Evolutionary conservation across 257 asterid genomes (phyloP).

Genomic region (Thymus quinquecostatus): DNA sequence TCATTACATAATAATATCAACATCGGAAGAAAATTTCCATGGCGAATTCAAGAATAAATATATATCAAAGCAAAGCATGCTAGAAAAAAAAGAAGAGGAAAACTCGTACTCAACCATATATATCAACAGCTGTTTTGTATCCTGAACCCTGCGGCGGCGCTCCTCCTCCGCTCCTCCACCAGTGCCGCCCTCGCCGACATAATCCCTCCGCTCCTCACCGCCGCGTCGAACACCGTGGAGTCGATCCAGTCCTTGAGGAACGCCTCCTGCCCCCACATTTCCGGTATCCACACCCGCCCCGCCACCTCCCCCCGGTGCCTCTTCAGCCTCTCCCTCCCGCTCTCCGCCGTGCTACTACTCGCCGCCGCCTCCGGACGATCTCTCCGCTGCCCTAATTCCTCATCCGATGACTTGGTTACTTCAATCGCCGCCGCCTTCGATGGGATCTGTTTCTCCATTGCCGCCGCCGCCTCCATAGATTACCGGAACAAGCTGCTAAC

Average conservation of each 20-base stretch:
- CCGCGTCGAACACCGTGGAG: conserved; percentile 68
- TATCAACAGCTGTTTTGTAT: conserved; percentile 45
- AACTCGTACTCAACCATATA: background rate
- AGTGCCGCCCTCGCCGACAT: conserved; percentile 74
- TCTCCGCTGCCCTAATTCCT: conserved; percentile 13
- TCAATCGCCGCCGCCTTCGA: background rate
- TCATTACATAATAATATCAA: background rate
- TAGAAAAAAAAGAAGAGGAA: background rate
- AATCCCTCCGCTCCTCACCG: conserved; percentile 49
- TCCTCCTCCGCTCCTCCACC: conserved; percentile 56
- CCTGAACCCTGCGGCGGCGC: conserved; percentile 43
- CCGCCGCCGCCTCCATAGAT: background rate
- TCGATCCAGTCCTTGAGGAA: conserved; percentile 83
- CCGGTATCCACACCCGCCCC: conserved; percentile 90
- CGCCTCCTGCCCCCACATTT: conserved; percentile 81
- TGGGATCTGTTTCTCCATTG: conserved; percentile 6
- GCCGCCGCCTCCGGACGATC: background rate
- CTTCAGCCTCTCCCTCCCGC: conserved; percentile 75
- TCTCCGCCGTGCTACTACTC: conserved; percentile 25
- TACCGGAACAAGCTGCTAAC: background rate
- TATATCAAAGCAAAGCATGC: background rate
- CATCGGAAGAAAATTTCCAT: background rate
- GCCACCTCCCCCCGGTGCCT: conserved; percentile 79
- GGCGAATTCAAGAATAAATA: no score
- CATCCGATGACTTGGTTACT: conserved; percentile 38